Base-by-base conservation (phyloP, 441 rosid genomes). In the Syzygium malaccense region DNA sequence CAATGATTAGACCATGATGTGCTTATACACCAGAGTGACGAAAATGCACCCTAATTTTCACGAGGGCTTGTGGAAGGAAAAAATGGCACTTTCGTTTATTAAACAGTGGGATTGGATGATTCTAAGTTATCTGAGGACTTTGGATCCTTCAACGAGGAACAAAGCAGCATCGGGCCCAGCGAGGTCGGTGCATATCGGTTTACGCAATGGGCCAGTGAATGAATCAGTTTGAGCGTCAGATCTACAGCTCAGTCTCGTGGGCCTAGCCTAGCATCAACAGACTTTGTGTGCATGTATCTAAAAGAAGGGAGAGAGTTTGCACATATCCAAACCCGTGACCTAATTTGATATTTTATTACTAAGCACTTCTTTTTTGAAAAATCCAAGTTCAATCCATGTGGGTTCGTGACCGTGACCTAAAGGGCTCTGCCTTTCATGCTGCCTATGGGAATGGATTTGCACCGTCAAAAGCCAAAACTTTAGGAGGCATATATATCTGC, bases 401-500 rank as follows among this genome's bases (percentile, higher is more conserved):
- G 60, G 60, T 23, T 57, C 13, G 28, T 57, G n/a, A 10, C 62
- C 5, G 5, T 5, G 14, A 25, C 48, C 1, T 45, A 85, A 86
- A 91, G 93, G 85, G 41, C 32, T 51, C 25, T 55, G 86, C 88
- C 92, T 93, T 92, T 93, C 85, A 33, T 51, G 90, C 90, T 89
- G 89, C 68, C 83, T 41, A 10, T 12, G n/a, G 51, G 51, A 41
- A 37, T 17, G 87, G 90, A 87, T 89, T 90, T 88, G 88, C 85
- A 89, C 86, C 86, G 41, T 88, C 55, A 55, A 92, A 93, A 91
- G 94, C 92, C 92, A 41, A 89, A 90, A 90, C 92, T 89, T 93
- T 90, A 78, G 91, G 87, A 15, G 37, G 75, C 75, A 64, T 30
- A 68, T 85, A 60, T 89, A 86, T 64, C 75, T 49, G 45, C 55